These are phyloP conservation scores for Syncephalastrum sp. DNA, from an alignment of 371 early-diverging fungal genomes.

Conservation along the genomic window DNA sequence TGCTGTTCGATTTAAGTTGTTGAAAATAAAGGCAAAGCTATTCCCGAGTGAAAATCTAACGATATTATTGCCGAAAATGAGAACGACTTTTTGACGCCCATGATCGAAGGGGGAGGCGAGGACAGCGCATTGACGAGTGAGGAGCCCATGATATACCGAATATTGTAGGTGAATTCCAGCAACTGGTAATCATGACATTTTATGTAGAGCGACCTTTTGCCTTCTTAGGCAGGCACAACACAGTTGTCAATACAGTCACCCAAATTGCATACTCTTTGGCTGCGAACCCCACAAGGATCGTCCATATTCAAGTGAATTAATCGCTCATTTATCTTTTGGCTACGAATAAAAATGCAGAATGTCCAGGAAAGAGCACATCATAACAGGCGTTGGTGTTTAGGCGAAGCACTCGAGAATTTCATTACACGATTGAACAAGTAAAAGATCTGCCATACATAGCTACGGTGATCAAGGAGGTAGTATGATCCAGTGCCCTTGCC, in stretches of 20 bases:
- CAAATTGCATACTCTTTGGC: conserved; percentile 22
- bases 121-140: conserved; percentile 18
- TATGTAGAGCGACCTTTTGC: conserved; percentile 26
- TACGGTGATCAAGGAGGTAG: conserved; percentile 16
- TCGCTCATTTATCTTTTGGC: no score
- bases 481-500: no score
- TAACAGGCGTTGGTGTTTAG: conserved; percentile 16
- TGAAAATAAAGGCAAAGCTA: conserved; percentile 9
- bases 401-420: conserved; percentile 6
- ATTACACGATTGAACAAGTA: conserved; percentile 8
- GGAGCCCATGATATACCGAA: conserved; percentile 25
- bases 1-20: no score
- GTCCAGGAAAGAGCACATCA: conserved; percentile 19
- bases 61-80: conserved; percentile 11
- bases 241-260: conserved; percentile 24
- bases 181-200: neutral
- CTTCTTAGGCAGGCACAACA: conserved; percentile 48
- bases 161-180: neutral
- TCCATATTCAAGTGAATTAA: neutral
- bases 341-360: neutral
- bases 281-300: neutral
- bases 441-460: conserved; percentile 10
- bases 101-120: conserved; percentile 37
- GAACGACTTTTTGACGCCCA: conserved; percentile 36
- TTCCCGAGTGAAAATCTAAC: conserved; percentile 19